phyloP scores from a whole-genome alignment of 768 basidiomycete species.

The Roridomyces roridus region DNA sequence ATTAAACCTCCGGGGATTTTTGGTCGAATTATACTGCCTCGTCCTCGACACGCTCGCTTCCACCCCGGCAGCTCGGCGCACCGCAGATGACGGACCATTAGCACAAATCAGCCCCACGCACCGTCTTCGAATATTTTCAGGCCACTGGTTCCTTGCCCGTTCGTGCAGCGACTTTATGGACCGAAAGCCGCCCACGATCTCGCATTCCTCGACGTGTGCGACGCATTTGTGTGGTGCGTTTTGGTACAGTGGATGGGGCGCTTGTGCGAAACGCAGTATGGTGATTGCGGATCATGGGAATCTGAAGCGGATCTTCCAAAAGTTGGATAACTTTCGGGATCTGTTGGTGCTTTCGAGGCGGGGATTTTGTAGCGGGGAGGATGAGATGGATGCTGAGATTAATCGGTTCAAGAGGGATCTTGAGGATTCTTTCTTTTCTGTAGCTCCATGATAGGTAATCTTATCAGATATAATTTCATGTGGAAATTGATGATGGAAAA shows the following conservation, averaged over 20 bases:
- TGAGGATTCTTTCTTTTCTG: no score
- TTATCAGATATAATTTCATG: no score
- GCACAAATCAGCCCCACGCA: background rate
- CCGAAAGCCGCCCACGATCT: background rate
- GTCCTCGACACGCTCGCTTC: constrained; percentile 1
- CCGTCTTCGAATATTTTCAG: constrained; percentile 5
- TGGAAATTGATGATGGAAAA: no score
- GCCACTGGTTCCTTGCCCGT: background rate
- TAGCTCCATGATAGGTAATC: no score
- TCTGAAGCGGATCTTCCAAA: background rate
- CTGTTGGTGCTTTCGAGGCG: background rate
- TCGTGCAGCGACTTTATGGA: background rate
- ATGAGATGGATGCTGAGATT: background rate
- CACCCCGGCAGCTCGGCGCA: background rate
- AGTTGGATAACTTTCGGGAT: background rate
- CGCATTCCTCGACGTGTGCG: background rate
- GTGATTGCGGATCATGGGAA: no score
- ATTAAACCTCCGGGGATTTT: background rate
- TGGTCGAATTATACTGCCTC: constrained; percentile 9
- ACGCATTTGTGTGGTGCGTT: background rate
- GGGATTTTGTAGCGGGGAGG: background rate
- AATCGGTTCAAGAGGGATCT: background rate
- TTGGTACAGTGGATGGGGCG: background rate
- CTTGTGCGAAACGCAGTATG: background rate
- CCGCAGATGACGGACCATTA: background rate